Conservation (phyloP, 1,284 basidiomycete genomes). For the Irpex sp. region DNA sequence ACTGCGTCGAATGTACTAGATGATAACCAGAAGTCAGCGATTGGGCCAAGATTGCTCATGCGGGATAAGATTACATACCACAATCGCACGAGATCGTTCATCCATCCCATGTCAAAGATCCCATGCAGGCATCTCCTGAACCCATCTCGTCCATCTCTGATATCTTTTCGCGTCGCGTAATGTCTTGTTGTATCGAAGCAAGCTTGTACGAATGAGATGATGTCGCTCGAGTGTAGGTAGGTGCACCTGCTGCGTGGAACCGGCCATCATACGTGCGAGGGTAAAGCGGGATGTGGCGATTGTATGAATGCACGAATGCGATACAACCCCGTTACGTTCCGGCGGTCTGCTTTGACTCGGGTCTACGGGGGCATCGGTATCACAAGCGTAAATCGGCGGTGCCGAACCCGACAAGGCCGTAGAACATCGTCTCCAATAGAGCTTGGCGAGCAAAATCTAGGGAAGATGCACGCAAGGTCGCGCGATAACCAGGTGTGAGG, state of each 20-base stretch:
- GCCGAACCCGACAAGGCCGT: not conserved
- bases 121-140: no score
- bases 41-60: not conserved
- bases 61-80: not conserved
- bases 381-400: not conserved
- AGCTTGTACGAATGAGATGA: not conserved
- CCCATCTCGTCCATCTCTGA: not conserved
- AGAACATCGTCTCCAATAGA: not conserved
- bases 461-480: not conserved
- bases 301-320: not conserved
- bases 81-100: no score
- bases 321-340: not conserved
- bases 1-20: no score
- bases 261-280: not conserved
- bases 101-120: no score
- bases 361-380: not conserved
- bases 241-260: not conserved
- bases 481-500: not conserved
- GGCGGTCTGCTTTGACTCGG: not conserved
- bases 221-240: not conserved
- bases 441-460: not conserved
- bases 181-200: no score
- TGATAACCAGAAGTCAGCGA: not conserved
- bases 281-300: not conserved
- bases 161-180: not conserved